phyloP scores from a whole-genome alignment of 2,329 filamentous ascomycete genomes.

The Emmonsiellopsis sp. region DNA sequence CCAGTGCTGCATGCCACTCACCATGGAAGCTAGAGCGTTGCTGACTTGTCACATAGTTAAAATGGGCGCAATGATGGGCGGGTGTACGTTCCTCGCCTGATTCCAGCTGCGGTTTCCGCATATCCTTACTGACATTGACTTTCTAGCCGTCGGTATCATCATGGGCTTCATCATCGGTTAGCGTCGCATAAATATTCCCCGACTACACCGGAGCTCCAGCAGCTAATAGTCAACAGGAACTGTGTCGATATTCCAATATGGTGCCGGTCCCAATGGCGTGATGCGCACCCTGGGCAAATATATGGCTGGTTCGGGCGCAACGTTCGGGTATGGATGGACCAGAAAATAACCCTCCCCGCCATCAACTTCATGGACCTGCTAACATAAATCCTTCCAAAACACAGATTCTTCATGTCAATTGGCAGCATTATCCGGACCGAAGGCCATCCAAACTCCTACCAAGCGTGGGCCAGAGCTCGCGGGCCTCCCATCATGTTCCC shows the following conservation, averaged over 20 bases:
- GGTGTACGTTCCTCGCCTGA: constrained; percentile 59
- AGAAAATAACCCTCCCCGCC: constrained; percentile 15
- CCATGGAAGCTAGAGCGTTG: constrained; percentile 9
- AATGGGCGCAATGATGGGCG: constrained; percentile 98
- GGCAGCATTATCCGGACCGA: constrained; percentile 94
- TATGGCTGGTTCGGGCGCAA: constrained; percentile 90
- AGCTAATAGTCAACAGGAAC: constrained; percentile 51
- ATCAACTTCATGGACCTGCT: constrained; percentile 4
- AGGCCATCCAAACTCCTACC: constrained; percentile 63
- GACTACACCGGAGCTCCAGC: constrained; percentile 2
- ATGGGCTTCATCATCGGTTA: constrained; percentile 97
- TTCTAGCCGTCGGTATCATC: constrained; percentile 78
- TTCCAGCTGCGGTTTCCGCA: background rate
- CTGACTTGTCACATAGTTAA: constrained; percentile 56
- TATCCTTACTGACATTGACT: constrained; percentile 4
- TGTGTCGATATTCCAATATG: constrained; percentile 91
- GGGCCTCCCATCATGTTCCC: constrained; percentile 63
- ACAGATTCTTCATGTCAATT: constrained; percentile 94
- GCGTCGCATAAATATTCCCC: constrained; percentile 14
- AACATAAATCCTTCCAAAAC: constrained; percentile 1
- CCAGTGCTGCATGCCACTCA: constrained; percentile 21
- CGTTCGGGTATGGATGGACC: constrained; percentile 64
- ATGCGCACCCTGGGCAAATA: constrained; percentile 93
- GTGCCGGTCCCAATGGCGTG: constrained; percentile 85
- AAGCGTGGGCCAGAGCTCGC: constrained; percentile 67